phyloP scores from a whole-genome alignment of 1,284 basidiomycete species.

The Cutaneotrichosporon sp. region DNA sequence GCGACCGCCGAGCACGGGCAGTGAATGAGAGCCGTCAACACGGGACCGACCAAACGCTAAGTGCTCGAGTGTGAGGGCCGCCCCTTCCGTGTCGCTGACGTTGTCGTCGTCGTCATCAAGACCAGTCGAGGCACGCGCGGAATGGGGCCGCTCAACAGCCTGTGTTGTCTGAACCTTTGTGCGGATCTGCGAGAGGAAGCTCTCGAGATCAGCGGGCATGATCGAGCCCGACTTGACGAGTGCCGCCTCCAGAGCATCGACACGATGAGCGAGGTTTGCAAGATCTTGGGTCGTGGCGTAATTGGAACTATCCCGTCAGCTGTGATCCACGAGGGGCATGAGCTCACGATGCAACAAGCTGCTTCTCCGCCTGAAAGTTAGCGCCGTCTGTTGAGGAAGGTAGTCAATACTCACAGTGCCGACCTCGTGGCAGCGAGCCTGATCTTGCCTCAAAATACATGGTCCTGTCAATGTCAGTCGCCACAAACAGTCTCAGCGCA shows the following conservation, averaged over 20 bases:
- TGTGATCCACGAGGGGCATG: neutral
- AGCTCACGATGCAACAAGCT: slow-evolving; percentile 39
- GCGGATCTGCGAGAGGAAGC: slow-evolving; percentile 34
- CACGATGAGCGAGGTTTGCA: slow-evolving; percentile 47
- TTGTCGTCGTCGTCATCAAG: slow-evolving; percentile 26
- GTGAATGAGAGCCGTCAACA: slow-evolving; percentile 41
- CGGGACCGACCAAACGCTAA: slow-evolving; percentile 51
- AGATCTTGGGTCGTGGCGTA: slow-evolving; percentile 51
- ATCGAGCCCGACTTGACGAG: slow-evolving; percentile 47
- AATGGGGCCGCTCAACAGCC: neutral
- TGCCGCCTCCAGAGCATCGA: slow-evolving; percentile 51
- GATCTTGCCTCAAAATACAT: slow-evolving; percentile 50
- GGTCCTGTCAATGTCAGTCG: slow-evolving; percentile 36
- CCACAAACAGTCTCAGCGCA: neutral
- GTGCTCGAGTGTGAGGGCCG: slow-evolving; percentile 53
- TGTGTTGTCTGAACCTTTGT: slow-evolving; percentile 14
- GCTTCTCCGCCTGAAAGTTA: slow-evolving; percentile 43
- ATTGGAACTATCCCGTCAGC: slow-evolving; percentile 30
- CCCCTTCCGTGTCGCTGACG: slow-evolving; percentile 53
- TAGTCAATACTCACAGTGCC: slow-evolving; percentile 41
- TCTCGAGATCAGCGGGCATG: slow-evolving; percentile 47
- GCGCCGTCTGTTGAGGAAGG: slow-evolving; percentile 4
- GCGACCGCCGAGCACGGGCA: slow-evolving; percentile 40
- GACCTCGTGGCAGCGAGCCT: slow-evolving; percentile 53
- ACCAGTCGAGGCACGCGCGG: slow-evolving; percentile 3